phyloP scores from a whole-genome alignment of 352 stramenopile genomes.

The Globisporangium echinulatum region DNA sequence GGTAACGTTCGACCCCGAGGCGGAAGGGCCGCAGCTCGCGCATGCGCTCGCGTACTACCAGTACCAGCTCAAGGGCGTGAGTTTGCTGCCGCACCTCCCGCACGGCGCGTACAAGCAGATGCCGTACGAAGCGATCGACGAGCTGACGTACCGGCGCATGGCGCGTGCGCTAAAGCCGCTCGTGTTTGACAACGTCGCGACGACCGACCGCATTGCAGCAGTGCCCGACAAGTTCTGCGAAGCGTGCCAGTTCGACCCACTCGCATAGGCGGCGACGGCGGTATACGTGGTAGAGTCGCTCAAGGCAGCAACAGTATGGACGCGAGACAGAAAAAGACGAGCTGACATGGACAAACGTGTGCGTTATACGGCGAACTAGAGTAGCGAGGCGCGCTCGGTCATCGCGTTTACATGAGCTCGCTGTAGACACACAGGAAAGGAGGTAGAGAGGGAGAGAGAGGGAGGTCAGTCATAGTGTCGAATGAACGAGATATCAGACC shows the following conservation, averaged over 20 bases:
- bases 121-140: conserved; percentile 88
- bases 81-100: conserved; percentile 79
- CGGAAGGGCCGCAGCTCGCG: conserved; percentile 68
- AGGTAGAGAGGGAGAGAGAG: conserved; percentile 15
- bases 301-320: too few relatives aligned
- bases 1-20: conserved; percentile 89
- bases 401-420: conserved; percentile 55
- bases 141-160: conserved; percentile 54
- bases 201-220: conserved; percentile 23
- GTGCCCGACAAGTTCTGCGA: conserved; percentile 62
- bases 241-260: conserved; percentile 20
- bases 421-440: conserved; percentile 22
- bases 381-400: too few relatives aligned
- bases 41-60: conserved; percentile 89
- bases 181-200: conserved; percentile 31
- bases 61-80: conserved; percentile 93
- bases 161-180: conserved; percentile 32
- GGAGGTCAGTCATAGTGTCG: background rate
- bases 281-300: too few relatives aligned
- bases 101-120: conserved; percentile 86
- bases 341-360: too few relatives aligned
- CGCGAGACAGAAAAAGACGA: background rate
- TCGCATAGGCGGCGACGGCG: conserved; percentile 2
- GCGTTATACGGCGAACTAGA: too few relatives aligned
- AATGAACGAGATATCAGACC: too few relatives aligned